These are phyloP conservation scores for Schizosaccharomyces lindneri DNA, from an alignment of 805 yeast species.

Conservation along the genomic window DNA sequence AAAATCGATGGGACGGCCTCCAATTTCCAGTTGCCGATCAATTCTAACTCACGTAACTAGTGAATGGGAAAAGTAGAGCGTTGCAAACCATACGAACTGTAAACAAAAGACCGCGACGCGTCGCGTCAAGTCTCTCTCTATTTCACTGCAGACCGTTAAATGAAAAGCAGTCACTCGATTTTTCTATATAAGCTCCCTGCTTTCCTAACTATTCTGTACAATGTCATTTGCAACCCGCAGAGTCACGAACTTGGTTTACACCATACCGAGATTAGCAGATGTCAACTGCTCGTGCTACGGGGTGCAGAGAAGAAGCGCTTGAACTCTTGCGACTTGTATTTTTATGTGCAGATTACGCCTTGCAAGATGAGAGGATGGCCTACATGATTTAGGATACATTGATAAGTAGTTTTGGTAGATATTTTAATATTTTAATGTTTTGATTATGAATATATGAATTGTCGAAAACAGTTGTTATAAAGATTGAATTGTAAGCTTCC, in stretches of 20 bases:
- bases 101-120: neutral
- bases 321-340: neutral
- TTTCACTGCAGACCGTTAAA: neutral
- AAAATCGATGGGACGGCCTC: neutral
- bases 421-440: no score
- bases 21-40: neutral
- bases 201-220: neutral
- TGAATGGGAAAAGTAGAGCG: neutral
- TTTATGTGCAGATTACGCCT: neutral
- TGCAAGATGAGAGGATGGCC: neutral
- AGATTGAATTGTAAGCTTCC: no score
- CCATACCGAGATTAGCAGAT: neutral
- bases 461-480: no score
- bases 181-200: neutral
- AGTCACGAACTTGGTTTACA: neutral
- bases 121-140: neutral
- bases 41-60: neutral
- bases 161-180: neutral
- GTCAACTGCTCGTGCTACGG: constrained; percentile 2
- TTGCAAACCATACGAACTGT: neutral
- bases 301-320: neutral
- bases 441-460: no score
- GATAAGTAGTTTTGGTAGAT: neutral
- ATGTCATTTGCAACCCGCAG: neutral
- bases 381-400: neutral